A percentile compares a stretch with the other conserved stretches of the same genome.
These are phyloP conservation scores for Salinomyces thailandicus DNA, from an alignment of 2,329 filamentous ascomycete genomes.

Conservation along the genomic window DNA sequence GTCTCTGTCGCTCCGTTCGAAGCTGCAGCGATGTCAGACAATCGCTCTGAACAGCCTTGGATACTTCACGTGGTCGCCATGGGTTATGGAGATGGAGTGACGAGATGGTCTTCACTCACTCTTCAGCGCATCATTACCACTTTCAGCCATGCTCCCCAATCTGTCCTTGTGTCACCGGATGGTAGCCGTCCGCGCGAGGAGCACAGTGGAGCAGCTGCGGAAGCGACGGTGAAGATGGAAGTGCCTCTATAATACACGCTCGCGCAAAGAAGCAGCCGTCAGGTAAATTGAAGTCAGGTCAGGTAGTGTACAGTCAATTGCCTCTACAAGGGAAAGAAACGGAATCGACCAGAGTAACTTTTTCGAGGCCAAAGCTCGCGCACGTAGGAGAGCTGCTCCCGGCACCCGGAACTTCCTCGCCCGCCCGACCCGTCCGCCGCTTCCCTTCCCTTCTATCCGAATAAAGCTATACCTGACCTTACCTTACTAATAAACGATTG, in stretches of 20 bases:
- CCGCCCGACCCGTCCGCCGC: too few relatives aligned
- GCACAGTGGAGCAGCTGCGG: not conserved
- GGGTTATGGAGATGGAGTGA: too few relatives aligned
- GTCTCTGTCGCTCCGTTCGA: conserved; percentile 1
- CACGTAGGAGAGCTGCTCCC: not conserved
- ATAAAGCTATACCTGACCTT: too few relatives aligned
- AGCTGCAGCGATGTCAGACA: conserved; percentile 2
- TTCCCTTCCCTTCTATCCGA: too few relatives aligned
- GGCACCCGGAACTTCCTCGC: too few relatives aligned
- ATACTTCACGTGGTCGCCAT: too few relatives aligned
- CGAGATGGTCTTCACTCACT: conserved; percentile 2
- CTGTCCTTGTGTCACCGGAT: too few relatives aligned
- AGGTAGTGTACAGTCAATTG: not conserved
- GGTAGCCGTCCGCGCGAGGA: not conserved
- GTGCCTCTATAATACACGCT: conserved; percentile 1
- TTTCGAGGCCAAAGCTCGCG: not conserved
- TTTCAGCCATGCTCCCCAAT: conserved; percentile 6
- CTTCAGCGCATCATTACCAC: conserved; percentile 6
- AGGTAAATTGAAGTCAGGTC: not conserved
- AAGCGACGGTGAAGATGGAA: too few relatives aligned
- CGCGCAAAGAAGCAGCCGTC: too few relatives aligned
- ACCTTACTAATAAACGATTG: too few relatives aligned
- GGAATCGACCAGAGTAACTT: not conserved
- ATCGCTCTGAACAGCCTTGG: not conserved
- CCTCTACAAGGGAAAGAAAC: not conserved